Conservation (phyloP, 1,284 basidiomycete genomes). For the Rhodotorula glutinis region DNA sequence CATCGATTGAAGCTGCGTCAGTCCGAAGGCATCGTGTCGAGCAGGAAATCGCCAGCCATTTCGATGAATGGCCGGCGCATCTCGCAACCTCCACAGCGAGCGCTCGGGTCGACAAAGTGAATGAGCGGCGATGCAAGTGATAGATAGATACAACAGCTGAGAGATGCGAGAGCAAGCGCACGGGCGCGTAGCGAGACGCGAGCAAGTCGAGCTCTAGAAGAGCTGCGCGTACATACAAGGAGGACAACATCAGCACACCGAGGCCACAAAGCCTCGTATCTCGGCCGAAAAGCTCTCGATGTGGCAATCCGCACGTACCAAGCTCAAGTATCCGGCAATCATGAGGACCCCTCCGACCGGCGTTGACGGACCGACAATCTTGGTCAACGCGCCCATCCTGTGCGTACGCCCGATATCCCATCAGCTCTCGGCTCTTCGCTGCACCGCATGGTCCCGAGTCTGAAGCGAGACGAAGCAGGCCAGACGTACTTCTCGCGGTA, state of each 20-base stretch:
- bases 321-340: slow-evolving; percentile 32
- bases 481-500: slow-evolving; percentile 22
- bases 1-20: too few relatives aligned
- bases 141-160: background rate
- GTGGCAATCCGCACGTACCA: slow-evolving; percentile 5
- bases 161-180: background rate
- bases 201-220: background rate
- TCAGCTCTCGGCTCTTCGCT: background rate
- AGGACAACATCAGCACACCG: too few relatives aligned
- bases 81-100: too few relatives aligned
- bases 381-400: slow-evolving; percentile 29
- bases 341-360: slow-evolving; percentile 35
- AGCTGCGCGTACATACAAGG: too few relatives aligned
- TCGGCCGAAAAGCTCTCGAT: background rate
- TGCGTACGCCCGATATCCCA: accelerated
- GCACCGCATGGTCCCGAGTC: too few relatives aligned
- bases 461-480: too few relatives aligned
- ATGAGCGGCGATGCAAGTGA: background rate
- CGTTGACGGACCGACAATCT: slow-evolving; percentile 31
- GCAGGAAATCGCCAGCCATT: too few relatives aligned
- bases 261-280: background rate
- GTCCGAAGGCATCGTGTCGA: too few relatives aligned
- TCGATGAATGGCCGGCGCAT: too few relatives aligned
- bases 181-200: background rate
- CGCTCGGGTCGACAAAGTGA: background rate